Percentiles rank a stretch among this genome's conserved stretches.
Evolutionary conservation across 768 basidiomycete species (phyloP).

Genomic region (Clitopilus hobsonii): DNA sequence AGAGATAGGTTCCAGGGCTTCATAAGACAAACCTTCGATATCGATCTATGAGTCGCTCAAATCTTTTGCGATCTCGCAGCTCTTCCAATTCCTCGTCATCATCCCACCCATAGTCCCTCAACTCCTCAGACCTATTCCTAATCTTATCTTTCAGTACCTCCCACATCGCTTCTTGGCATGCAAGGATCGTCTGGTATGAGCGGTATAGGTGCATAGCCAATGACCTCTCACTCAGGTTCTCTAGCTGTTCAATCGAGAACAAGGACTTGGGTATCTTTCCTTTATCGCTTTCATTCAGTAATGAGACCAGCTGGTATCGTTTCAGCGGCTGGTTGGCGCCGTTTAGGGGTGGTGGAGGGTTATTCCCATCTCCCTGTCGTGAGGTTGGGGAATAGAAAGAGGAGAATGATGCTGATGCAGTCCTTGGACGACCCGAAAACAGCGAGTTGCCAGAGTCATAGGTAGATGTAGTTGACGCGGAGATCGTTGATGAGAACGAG

Average conservation of each 20-base stretch:
- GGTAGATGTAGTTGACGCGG: constrained; percentile 32
- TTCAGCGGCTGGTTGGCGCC: constrained; percentile 21
- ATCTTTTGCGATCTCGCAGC: constrained; percentile 50
- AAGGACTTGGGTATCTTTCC: constrained; percentile 27
- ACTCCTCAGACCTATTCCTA: constrained; percentile 48
- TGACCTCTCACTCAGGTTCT: constrained; percentile 49
- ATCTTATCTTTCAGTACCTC: constrained; percentile 63
- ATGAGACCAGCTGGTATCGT: constrained; percentile 43
- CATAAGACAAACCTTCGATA: constrained; percentile 51
- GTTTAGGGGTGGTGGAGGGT: constrained; percentile 10
- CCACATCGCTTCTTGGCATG: constrained; percentile 75
- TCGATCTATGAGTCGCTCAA: constrained; percentile 54
- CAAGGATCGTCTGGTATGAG: constrained; percentile 56
- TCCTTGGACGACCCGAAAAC: constrained; percentile 19
- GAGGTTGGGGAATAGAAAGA: constrained; percentile 15
- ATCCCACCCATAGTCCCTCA: constrained; percentile 65
- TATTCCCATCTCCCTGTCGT: constrained; percentile 7
- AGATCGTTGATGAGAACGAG: constrained; percentile 49
- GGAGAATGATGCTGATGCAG: constrained; percentile 28
- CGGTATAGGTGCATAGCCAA: constrained; percentile 69
- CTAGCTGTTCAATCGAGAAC: constrained; percentile 37
- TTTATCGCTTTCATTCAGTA: constrained; percentile 37
- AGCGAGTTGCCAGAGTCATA: constrained; percentile 18
- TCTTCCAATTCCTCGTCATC: constrained; percentile 60
- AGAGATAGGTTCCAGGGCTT: too few species aligned